Conservation (phyloP, 495 filamentous ascomycete species). For the Aspergillus asperescens region DNA sequence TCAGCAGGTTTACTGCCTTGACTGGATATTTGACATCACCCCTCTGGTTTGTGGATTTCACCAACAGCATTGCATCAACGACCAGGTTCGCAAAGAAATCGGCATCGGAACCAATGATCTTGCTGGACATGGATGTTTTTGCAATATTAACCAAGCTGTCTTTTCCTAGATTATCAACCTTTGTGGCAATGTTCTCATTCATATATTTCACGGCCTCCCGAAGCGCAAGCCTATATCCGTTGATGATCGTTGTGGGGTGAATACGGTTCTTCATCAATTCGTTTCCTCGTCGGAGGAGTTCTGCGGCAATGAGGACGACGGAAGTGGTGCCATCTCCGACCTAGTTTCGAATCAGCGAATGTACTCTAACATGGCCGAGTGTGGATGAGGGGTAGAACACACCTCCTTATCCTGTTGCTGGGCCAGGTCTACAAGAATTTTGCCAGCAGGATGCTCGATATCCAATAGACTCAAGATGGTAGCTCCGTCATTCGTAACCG, state of each 20-base stretch:
- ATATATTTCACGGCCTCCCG: slow-evolving; percentile 98
- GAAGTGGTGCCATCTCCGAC: slow-evolving; percentile 97
- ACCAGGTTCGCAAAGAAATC: slow-evolving; percentile 97
- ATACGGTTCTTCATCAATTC: slow-evolving; percentile 99
- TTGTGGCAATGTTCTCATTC: slow-evolving; percentile 94
- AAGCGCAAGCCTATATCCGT: slow-evolving; percentile 90
- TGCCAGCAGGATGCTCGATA: slow-evolving; percentile 95
- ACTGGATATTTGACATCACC: slow-evolving; percentile 94
- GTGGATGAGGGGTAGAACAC: background rate
- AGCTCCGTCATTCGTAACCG: slow-evolving; percentile 97
- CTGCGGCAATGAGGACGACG: slow-evolving; percentile 93
- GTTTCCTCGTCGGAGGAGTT: slow-evolving; percentile 90
- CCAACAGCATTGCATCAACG: slow-evolving; percentile 92
- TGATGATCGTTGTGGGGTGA: slow-evolving; percentile 99
- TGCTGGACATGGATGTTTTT: slow-evolving; percentile 98
- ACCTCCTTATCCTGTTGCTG: slow-evolving; percentile 99
- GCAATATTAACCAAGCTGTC: slow-evolving; percentile 92
- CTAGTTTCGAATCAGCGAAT: slow-evolving; percentile 31
- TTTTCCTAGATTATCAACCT: slow-evolving; percentile 83
- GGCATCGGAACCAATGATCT: slow-evolving; percentile 93
- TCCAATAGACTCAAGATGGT: slow-evolving; percentile 93
- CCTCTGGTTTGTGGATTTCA: slow-evolving; percentile 86
- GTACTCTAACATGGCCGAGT: background rate
- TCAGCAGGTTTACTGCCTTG: slow-evolving; percentile 97
- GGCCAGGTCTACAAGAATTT: slow-evolving; percentile 95